A percentile compares a stretch with the other conserved stretches of the same genome.
phyloP scores from a whole-genome alignment of 352 stramenopile species.

The Phytophthora citricola region DNA sequence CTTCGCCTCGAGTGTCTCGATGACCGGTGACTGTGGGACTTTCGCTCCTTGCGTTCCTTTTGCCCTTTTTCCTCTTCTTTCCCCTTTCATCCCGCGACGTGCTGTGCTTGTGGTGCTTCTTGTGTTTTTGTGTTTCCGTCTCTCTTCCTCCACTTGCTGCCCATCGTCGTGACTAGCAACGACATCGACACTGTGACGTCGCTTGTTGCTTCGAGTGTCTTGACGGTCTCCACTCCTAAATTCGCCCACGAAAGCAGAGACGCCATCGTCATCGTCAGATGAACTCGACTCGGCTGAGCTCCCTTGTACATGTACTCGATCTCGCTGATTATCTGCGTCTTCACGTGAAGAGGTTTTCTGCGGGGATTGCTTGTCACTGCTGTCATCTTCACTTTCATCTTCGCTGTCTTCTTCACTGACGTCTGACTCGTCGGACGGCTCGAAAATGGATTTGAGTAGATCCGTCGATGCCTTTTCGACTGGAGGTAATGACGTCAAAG shows the following conservation, averaged over 20 bases:
- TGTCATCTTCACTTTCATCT: conserved; percentile 36
- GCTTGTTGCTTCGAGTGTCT: conserved; percentile 16
- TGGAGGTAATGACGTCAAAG: conserved; percentile 48
- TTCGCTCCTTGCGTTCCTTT: conserved; percentile 39
- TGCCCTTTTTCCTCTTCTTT: conserved; percentile 34
- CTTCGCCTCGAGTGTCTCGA: conserved; percentile 38
- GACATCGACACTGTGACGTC: conserved; percentile 10
- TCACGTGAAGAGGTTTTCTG: background rate
- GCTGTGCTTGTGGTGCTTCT: conserved; percentile 43
- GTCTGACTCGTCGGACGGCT: conserved; percentile 67
- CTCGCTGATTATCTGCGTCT: background rate
- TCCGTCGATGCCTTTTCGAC: conserved; percentile 50
- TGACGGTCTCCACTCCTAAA: conserved; percentile 1
- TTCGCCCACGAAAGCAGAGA: background rate
- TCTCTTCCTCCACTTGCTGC: conserved; percentile 32
- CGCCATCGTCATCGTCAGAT: conserved; percentile 28
- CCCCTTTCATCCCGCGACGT: conserved; percentile 34
- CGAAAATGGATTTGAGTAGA: conserved; percentile 86
- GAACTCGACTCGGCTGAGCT: conserved; percentile 26
- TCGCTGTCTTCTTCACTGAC: conserved; percentile 54
- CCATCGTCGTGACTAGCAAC: conserved; percentile 7
- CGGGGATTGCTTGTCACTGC: conserved; percentile 5
- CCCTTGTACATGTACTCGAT: background rate
- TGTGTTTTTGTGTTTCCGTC: conserved; percentile 40
- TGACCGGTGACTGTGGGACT: conserved; percentile 35